Evolutionary conservation across 164 flowering plant species (phyloP).

Genomic region (Magnolia sinica): DNA sequence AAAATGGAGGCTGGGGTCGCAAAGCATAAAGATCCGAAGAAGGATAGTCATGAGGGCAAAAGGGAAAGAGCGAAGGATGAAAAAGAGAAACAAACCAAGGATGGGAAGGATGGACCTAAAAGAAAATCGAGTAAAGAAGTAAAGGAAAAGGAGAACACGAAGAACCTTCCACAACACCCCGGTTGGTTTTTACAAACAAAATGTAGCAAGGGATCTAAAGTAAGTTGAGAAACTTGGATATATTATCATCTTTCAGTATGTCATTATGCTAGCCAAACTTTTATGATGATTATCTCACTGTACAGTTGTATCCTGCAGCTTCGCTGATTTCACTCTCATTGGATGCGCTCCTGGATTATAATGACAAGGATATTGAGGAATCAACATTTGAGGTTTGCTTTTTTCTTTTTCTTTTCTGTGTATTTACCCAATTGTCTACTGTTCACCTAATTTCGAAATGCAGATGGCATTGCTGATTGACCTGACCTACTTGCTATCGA

Average conservation of each 20-base stretch:
- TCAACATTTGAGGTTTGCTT: conserved; percentile 84
- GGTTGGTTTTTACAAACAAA: conserved; percentile 77
- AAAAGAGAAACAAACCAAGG: conserved; percentile 43
- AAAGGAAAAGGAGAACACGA: conserved; percentile 62
- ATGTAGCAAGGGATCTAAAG: conserved; percentile 51
- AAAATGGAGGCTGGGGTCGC: conserved; percentile 23
- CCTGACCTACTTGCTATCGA: too few species aligned
- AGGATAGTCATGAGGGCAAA: conserved; percentile 33
- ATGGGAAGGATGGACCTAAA: conserved; percentile 44
- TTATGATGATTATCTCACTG: too few species aligned
- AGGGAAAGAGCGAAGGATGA: conserved; percentile 41
- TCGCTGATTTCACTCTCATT: conserved; percentile 72
- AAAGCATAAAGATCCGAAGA: conserved; percentile 31
- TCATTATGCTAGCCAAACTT: too few species aligned
- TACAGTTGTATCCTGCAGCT: conserved; percentile 36
- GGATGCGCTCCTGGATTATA: conserved; percentile 92
- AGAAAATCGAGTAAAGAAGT: conserved; percentile 43
- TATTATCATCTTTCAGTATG: too few species aligned
- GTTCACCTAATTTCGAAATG: background rate
- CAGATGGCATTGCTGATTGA: background rate
- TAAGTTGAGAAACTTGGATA: background rate
- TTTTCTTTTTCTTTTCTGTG: background rate
- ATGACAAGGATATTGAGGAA: conserved; percentile 86
- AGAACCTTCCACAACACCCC: conserved; percentile 78
- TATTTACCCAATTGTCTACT: background rate